phyloP scores from a whole-genome alignment of 805 yeast species.

The Millerago galiae region DNA sequence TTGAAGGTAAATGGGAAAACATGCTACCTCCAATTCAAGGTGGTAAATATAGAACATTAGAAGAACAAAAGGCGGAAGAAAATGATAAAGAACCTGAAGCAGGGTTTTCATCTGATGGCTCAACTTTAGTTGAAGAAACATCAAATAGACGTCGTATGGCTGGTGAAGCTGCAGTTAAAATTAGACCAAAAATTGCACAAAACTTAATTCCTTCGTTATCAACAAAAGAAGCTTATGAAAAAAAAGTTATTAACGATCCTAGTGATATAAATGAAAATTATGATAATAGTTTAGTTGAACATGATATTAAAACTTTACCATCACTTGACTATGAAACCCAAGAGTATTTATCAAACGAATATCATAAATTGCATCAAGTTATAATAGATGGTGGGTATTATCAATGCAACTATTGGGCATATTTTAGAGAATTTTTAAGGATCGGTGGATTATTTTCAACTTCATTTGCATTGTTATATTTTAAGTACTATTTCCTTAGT shows the following conservation, averaged over 20 bases:
- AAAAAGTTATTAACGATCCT: constrained; percentile 46
- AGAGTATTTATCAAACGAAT: constrained; percentile 44
- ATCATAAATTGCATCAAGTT: constrained; percentile 51
- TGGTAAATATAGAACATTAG: constrained; percentile 39
- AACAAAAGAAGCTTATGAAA: constrained; percentile 25
- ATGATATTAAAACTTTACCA: constrained; percentile 57
- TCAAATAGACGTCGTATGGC: constrained; percentile 16
- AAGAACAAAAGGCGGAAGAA: constrained; percentile 19
- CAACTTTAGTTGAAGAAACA: constrained; percentile 4
- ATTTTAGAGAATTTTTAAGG: constrained; percentile 62
- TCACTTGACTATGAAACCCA: constrained; percentile 66
- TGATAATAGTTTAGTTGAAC: constrained; percentile 48
- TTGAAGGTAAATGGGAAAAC: constrained; percentile 63
- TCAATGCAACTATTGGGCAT: constrained; percentile 67
- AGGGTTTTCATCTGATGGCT: constrained; percentile 2
- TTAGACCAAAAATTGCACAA: constrained; percentile 48
- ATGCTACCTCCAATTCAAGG: constrained; percentile 88
- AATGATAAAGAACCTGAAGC: not conserved
- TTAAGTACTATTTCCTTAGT: constrained; percentile 41
- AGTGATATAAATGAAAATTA: constrained; percentile 44
- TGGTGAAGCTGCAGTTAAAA: constrained; percentile 38
- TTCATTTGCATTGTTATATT: constrained; percentile 42
- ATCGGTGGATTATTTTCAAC: constrained; percentile 47
- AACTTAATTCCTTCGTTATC: constrained; percentile 35
- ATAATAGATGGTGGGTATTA: constrained; percentile 57